phyloP scores from a whole-genome alignment of 257 asterid genomes.

The Nicotiana paniculata region DNA sequence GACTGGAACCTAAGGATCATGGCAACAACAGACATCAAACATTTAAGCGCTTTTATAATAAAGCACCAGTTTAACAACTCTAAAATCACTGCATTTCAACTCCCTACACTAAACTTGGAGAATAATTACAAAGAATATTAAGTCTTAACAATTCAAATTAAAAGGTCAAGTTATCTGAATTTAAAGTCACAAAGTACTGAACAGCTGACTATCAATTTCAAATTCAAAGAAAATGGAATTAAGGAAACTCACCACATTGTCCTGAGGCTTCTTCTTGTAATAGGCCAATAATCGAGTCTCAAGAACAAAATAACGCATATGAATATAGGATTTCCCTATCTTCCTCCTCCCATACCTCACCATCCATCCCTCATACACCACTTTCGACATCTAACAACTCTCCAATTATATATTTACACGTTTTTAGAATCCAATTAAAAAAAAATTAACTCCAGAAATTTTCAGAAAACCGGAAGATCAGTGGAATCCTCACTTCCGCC shows the following conservation, averaged over 20 bases:
- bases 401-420: conserved; percentile 7
- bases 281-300: conserved; percentile 68
- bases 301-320: conserved; percentile 79
- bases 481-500: conserved; percentile 33
- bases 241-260: conserved; percentile 48
- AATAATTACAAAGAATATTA: not conserved
- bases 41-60: not conserved
- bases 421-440: not conserved
- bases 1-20: conserved; percentile 55
- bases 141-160: not conserved
- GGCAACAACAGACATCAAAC: conserved; percentile 5
- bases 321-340: conserved; percentile 73
- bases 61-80: not conserved
- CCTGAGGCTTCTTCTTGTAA: conserved; percentile 81
- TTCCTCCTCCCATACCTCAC: conserved; percentile 86
- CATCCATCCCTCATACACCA: conserved; percentile 87
- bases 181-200: not conserved
- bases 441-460: not conserved
- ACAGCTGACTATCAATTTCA: not conserved
- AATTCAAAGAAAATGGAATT: not conserved
- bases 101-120: not conserved
- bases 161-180: not conserved
- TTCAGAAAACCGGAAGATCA: conserved; percentile 31
- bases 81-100: not conserved
- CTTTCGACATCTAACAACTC: conserved; percentile 46